Percentiles rank a stretch among this genome's conserved stretches.
These are phyloP conservation scores for Boletellus ananas DNA, from an alignment of 768 basidiomycete genomes.

Conservation along the genomic window DNA sequence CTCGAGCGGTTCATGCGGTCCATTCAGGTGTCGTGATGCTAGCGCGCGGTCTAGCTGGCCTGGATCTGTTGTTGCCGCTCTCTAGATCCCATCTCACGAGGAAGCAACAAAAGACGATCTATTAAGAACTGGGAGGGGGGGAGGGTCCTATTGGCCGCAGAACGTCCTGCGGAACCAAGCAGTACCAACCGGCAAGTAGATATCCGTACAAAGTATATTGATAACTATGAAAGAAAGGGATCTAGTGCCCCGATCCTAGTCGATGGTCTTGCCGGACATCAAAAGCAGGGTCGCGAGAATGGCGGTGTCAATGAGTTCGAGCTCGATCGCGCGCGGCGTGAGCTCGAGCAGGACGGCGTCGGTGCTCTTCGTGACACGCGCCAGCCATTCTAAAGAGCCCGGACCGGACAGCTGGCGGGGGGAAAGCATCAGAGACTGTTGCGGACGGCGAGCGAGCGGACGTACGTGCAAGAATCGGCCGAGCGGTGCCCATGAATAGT, in stretches of 20 bases:
- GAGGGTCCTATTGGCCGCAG: too few species aligned
- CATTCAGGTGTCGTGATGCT: slow-evolving; percentile 37
- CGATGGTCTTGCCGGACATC: slow-evolving; percentile 60
- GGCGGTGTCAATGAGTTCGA: slow-evolving; percentile 49
- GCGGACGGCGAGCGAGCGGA: not conserved
- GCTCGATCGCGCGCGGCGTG: slow-evolving; percentile 50
- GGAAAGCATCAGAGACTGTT: not conserved
- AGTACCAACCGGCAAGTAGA: not conserved
- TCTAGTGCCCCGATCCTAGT: slow-evolving; percentile 30
- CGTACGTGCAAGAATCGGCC: slow-evolving; percentile 53
- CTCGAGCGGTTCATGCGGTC: slow-evolving; percentile 63
- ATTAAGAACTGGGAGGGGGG: not conserved
- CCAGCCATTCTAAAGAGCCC: slow-evolving; percentile 40
- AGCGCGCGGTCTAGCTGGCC: not conserved
- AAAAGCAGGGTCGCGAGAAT: slow-evolving; percentile 53
- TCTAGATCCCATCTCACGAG: slow-evolving; percentile 17
- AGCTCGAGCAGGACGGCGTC: slow-evolving; percentile 51
- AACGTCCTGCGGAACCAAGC: too few species aligned
- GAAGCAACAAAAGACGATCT: not conserved
- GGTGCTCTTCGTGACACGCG: slow-evolving; percentile 45
- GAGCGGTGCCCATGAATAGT: slow-evolving; percentile 55
- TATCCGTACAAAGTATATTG: too few species aligned
- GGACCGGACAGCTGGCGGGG: slow-evolving; percentile 44
- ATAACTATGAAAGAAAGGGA: not conserved
- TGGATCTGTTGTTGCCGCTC: slow-evolving; percentile 15